A percentile compares a stretch with the other conserved stretches of the same genome.
These are phyloP conservation scores for Phytophthora citrophthora DNA, from an alignment of 352 stramenopile species.

Conservation along the genomic window DNA sequence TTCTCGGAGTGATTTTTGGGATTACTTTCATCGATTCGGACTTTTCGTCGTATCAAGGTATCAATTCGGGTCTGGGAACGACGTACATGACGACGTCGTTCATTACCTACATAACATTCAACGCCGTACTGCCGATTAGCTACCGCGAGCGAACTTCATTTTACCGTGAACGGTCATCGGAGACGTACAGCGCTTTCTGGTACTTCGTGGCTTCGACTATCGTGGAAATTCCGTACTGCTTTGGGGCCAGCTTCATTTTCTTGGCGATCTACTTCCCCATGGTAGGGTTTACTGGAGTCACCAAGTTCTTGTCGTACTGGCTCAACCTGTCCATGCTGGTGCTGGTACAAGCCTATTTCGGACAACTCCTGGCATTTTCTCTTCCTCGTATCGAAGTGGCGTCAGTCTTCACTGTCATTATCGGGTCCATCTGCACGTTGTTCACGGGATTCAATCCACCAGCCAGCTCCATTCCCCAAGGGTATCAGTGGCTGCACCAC, in stretches of 20 bases:
- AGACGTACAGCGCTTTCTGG: constrained; percentile 22
- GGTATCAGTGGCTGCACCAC: constrained; percentile 39
- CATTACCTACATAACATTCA: constrained; percentile 28
- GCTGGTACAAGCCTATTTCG: constrained; percentile 54
- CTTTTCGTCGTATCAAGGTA: constrained; percentile 31
- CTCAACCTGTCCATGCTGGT: constrained; percentile 46
- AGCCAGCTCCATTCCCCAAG: constrained; percentile 27
- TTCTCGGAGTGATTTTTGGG: constrained; percentile 12
- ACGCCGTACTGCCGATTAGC: constrained; percentile 49
- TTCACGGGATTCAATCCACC: constrained; percentile 52
- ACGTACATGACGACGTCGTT: constrained; percentile 69
- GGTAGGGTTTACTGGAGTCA: constrained; percentile 10
- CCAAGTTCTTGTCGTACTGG: constrained; percentile 46
- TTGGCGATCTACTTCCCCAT: constrained; percentile 20
- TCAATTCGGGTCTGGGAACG: constrained; percentile 55
- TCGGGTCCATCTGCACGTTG: constrained; percentile 42
- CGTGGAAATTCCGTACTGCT: constrained; percentile 26
- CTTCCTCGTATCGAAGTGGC: constrained; percentile 41
- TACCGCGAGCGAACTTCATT: constrained; percentile 14
- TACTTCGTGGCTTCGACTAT: constrained; percentile 20
- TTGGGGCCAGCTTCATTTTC: constrained; percentile 17
- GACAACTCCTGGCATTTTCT: constrained; percentile 45
- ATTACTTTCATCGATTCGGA: constrained; percentile 21
- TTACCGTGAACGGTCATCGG: constrained; percentile 15
- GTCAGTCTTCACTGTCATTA: constrained; percentile 34